A percentile compares a stretch with the other conserved stretches of the same genome.
Conservation (phyloP, 495 filamentous ascomycete species). For the Aspergillus carlsbadensis region DNA sequence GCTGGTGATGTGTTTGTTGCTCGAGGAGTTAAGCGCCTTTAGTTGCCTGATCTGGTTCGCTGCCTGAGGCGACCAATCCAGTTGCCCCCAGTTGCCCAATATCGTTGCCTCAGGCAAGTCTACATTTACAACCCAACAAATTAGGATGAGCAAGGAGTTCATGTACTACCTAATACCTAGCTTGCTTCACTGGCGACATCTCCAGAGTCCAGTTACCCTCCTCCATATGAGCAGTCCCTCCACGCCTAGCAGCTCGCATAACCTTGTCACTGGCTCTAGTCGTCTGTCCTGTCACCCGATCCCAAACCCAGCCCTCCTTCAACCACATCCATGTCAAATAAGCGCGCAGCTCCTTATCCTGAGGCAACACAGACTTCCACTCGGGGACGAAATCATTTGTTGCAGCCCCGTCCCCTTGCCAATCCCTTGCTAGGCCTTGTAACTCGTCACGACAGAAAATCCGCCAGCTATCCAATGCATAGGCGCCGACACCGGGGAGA, state of each 20-base stretch:
- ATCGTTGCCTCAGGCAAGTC: slow-evolving; percentile 6
- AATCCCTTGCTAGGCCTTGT: slow-evolving; percentile 58
- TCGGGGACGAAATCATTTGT: slow-evolving; percentile 50
- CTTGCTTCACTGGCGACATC: slow-evolving; percentile 37
- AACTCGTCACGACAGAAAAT: slow-evolving; percentile 88
- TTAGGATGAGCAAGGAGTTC: no score
- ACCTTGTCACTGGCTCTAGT: slow-evolving; percentile 53
- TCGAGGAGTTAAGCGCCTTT: not conserved
- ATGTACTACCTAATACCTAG: not conserved
- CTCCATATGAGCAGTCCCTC: slow-evolving; percentile 63
- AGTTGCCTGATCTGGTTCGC: slow-evolving; percentile 5
- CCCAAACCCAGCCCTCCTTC: slow-evolving; percentile 80
- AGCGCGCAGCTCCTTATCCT: slow-evolving; percentile 86
- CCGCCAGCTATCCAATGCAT: slow-evolving; percentile 88
- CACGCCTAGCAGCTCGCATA: slow-evolving; percentile 56
- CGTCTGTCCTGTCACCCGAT: slow-evolving; percentile 66
- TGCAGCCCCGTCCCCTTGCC: slow-evolving; percentile 50
- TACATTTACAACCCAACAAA: no score
- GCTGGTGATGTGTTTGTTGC: not conserved
- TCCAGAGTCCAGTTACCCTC: slow-evolving; percentile 47
- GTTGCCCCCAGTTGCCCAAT: not conserved
- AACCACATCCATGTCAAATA: slow-evolving; percentile 92
- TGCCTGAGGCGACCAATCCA: not conserved
- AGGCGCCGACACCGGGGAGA: slow-evolving; percentile 77
- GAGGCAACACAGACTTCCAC: slow-evolving; percentile 83